Evolutionary conservation across 2,329 filamentous ascomycete species (phyloP), one percentile per base, ranked within the genome.

Genomic region (Penicillium sp.): DNA sequence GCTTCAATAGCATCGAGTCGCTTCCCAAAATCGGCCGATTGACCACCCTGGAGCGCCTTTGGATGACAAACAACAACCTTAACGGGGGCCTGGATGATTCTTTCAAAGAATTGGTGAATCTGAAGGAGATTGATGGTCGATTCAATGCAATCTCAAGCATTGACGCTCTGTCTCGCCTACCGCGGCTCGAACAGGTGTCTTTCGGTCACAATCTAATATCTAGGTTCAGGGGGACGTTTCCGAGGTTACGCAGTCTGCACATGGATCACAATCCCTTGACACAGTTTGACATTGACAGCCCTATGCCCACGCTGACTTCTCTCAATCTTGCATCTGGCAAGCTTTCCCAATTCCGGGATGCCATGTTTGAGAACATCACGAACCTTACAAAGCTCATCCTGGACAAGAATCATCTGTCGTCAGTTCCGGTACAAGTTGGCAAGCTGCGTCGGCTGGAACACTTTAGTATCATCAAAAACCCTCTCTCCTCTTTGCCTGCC

Each of bases 181-280:
- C 92, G 3, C 88, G 87, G 58, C 75, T 98, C 33, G 93, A 98
- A 71, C 87, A 89, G 54, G 75, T 97, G 23, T 87, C 89, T 51
- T 87, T 92, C 31, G 92, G 95, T 40, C 92, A 98, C 76, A 98
- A 98, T 68, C 81, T 82, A 42, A 87, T 98, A 42, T 95, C 91
- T 0, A 86, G 88, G 42, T 97, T 97, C 63, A 84, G 88, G 55
- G 91, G 91, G 35, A 83, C 83, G n/a, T 98, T 98, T 63, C 80
- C 88, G 40, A 87, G 86, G 57, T 81, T 98, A 20, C 84, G 90
- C 49, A 85, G 87, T 33, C 76, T 98, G 47, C 89, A 92, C 63
- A 77, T 98, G 55, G 95, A 98, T 67, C 91, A 93, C 53, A 97
- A 95, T 65, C 93, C 93, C 0, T 83, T 98, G 54, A 97, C 93